Percentiles rank a stretch among this genome's conserved stretches.
phyloP scores from a whole-genome alignment of 2,329 filamentous ascomycete genomes.

The Xylariaceae sp. region DNA sequence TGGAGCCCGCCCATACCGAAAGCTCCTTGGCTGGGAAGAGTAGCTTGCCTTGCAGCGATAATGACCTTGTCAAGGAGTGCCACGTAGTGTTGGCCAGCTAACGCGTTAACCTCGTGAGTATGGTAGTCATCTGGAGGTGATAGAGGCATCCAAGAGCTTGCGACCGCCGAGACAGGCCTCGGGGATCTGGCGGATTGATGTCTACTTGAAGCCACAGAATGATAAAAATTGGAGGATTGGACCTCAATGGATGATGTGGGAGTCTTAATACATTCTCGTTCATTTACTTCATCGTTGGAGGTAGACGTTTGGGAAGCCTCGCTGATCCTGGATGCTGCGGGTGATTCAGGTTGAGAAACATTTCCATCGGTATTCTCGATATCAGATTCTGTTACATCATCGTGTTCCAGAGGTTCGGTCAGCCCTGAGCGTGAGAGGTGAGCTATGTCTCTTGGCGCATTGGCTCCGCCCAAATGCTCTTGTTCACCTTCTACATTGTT shows the following conservation, averaged over 20 bases:
- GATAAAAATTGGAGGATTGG: not conserved
- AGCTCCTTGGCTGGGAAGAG: slow-evolving; percentile 1
- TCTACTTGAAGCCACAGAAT: not conserved
- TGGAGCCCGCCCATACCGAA: slow-evolving; percentile 4
- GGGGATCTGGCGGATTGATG: not conserved
- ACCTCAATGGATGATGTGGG: not conserved
- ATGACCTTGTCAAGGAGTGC: slow-evolving; percentile 5
- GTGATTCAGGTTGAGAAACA: not conserved
- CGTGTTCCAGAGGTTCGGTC: slow-evolving; percentile 8
- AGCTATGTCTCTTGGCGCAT: slow-evolving; percentile 9
- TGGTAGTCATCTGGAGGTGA: not conserved
- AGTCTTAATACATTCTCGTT: not conserved
- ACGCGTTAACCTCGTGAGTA: not conserved
- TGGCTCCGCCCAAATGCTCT: slow-evolving; percentile 2
- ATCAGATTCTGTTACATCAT: slow-evolving; percentile 10
- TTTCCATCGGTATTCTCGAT: slow-evolving; percentile 9
- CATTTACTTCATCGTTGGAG: not conserved
- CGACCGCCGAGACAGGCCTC: not conserved
- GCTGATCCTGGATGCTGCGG: not conserved
- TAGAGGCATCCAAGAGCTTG: not conserved
- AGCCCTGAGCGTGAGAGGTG: slow-evolving; percentile 6
- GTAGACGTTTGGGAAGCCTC: not conserved
- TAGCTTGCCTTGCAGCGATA: slow-evolving; percentile 1
- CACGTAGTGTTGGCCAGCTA: slow-evolving; percentile 1
- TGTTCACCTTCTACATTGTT: not conserved